Percentiles rank a stretch among this genome's conserved stretches.
phyloP scores from a whole-genome alignment of 345 rosid species.

The Crucihimalaya himalaica region DNA sequence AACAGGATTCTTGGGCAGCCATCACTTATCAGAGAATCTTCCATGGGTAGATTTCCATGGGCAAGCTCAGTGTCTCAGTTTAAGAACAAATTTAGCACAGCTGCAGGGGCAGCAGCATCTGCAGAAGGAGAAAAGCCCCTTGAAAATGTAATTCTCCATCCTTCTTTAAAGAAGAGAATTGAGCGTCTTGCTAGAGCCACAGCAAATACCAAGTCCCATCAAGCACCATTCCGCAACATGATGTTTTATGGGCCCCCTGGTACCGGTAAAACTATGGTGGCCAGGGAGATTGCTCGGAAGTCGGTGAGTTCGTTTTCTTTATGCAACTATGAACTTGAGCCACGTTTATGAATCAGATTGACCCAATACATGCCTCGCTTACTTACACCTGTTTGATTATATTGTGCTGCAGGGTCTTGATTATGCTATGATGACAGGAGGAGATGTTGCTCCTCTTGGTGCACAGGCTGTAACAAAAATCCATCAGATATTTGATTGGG shows the following conservation, averaged over 20 bases:
- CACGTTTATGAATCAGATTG: not conserved
- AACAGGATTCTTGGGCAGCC: conserved; percentile 97
- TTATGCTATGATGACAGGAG: conserved; percentile 99
- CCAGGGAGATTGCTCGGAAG: conserved; percentile 90
- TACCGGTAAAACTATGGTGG: conserved; percentile 98
- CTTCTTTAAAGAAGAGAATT: conserved; percentile 81
- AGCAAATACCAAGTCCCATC: conserved; percentile 80
- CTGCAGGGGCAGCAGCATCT: conserved; percentile 46
- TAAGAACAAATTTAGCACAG: conserved; percentile 45
- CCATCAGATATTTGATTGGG: conserved; percentile 97
- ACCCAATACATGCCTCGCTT: not conserved
- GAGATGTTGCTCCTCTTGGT: conserved; percentile 97
- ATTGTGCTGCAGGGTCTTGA: conserved; percentile 69
- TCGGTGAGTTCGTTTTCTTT: conserved; percentile 52
- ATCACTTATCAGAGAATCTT: conserved; percentile 94
- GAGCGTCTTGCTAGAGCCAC: conserved; percentile 94
- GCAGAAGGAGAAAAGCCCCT: conserved; percentile 53
- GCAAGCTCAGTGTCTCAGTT: conserved; percentile 55
- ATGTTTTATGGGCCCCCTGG: conserved; percentile 98
- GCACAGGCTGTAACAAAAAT: conserved; percentile 95
- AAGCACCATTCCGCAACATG: conserved; percentile 97
- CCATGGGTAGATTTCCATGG: conserved; percentile 74
- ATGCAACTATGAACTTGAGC: not conserved
- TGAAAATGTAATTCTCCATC: conserved; percentile 78
- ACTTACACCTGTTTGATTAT: not conserved